Base-by-base conservation (phyloP, 78 protist genomes). In the Tieghemostelium lacteum region DNA sequence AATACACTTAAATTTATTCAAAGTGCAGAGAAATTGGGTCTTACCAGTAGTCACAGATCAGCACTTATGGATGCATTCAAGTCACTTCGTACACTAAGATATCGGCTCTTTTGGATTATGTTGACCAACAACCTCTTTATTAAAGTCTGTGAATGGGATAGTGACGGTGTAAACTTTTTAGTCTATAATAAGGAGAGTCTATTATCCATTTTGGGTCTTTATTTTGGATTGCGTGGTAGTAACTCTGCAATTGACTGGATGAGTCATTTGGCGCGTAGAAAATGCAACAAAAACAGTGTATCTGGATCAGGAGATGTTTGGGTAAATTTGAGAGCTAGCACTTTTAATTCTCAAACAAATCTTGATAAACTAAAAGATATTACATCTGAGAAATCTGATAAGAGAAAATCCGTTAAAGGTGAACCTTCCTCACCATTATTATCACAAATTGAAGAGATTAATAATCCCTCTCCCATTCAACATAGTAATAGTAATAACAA, bases 61-160 rank as follows among this genome's bases (percentile, higher is more conserved):
- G 75, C 93, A 2, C 14, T 87, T 10, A 80, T 80, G 89, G 75
- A 80, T 6, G 89, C 76, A 1, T 80, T 80, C 36, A 50, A 58
- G n/a, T 67, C 89, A 37, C 52, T 80, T 49, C 57, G 89, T 54
- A 80, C 89, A 29, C 77, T 80, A 26, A 16, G 89, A n/a, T 80
- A 80, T 57, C 28, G 89, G 20, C 58, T 80, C 63, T 80, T 80
- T 69, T 80, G 89, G 89, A 80, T 80, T 34, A 80, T 80, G 89
- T 28, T 80, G 0, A 36, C 71, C 16, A 80, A 69, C 58, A 66
- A 75, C 3, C 31, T 80, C 14, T 78, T 80, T 24, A 19, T 33
- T 14, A 80, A 80, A 54, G 55, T 80, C 58, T 80, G 89, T 58
- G 73, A 80, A 57, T 80, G 89, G 89, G 89, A 80, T 69, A 20